Evolutionary conservation across 208 protist species (phyloP), one percentile per base, ranked within the genome.

Genomic region (Vickermania ingenoplastis): DNA sequence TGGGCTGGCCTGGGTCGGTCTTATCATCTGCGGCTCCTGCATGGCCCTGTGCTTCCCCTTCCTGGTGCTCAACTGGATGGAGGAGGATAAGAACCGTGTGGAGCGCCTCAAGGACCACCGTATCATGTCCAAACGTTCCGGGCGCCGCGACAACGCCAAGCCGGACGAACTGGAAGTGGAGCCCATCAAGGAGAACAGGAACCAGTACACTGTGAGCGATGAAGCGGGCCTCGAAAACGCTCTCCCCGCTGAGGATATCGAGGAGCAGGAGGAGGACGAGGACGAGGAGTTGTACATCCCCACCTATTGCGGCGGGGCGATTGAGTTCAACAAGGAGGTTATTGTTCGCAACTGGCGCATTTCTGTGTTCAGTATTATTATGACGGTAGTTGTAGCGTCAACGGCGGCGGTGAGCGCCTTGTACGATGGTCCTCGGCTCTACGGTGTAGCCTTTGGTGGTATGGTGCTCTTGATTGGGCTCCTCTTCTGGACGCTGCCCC

Each of bases 1-100:
- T 1, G 67, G 67, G 26, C 56, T 71, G 55, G 56, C 67, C 62
- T 69, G 76, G 29, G 64, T 88, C 54, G 71, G 70, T 53, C 65
- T 82, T 23, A 81, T 76, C 53, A 55, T 91, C 41, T 70, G 77
- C 4, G 83, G 75, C 17, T 70, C 58, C 7, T 56, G 81, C 51
- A 77, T 87, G 75, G 54, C 81, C 41, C 22, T 86, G 49, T 74
- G 77, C 1, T 53, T 48, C 14, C 13, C 84, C 28, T 71, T 85
- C 64, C 84, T 65, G 57, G 25, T 86, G 22, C 73, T 86, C 53
- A 91, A 91, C 72, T 79, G 64, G 77, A 79, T 81, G 59, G 83
- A 66, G 2, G 83, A 91, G 80, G 49, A 69, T 49, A 67, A 23
- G 41, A 87, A 91, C 65, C 65, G 63, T 1, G 71, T 58, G 58